Base-by-base conservation (phyloP, 495 filamentous ascomycete genomes). In the Tuber umbilicatum region DNA sequence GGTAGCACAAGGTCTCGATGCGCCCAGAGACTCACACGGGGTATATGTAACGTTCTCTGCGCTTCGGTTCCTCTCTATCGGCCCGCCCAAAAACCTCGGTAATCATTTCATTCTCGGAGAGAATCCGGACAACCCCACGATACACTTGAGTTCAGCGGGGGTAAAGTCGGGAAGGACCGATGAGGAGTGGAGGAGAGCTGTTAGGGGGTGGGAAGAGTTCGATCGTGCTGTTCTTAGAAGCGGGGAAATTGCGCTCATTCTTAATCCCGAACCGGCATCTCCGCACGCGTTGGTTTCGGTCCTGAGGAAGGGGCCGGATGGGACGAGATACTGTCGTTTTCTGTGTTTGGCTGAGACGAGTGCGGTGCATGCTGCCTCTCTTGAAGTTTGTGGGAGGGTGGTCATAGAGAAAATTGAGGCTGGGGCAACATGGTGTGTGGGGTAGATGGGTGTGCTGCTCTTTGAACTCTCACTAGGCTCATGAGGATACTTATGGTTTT, bases 181-280 rank as follows among this genome's bases (percentile, higher is more conserved):
- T 21, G 27, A 16, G 21, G 70, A 72, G n/a, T 68, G 23, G 70
- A 72, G 31, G 23, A 50, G 35, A 12, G 35, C 35, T 43, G 38
- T 50, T 23, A 41, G 31, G 6, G 70, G 37, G 3, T 72, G 38
- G 70, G 42, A 72, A 37, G 42, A 27, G 5, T 72, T 72, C 37
- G 70, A 72, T 47, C 35, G 35, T n/a, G 14, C 21, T 27, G 42
- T 72, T 35, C 38, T 43, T 35, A 12, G 31, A 31, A 68, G 35
- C 21, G 70, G 42, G 19, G 35, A 37, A 37, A 37, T 41, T 72
- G 70, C 70, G 23, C 23, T 72, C 17, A 72, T 72, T 72, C 70
- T 72, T 23, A 72, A 72, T 68, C 70, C 38, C n/a, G n/a, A 69
- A 21, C 70, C 55, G 4, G 19, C 1, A 64, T 64, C 27, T 5